Evolutionary conservation across 306 rosid species (phyloP), one percentile per base, ranked within the genome.

Genomic region (Fragaria iinumae): DNA sequence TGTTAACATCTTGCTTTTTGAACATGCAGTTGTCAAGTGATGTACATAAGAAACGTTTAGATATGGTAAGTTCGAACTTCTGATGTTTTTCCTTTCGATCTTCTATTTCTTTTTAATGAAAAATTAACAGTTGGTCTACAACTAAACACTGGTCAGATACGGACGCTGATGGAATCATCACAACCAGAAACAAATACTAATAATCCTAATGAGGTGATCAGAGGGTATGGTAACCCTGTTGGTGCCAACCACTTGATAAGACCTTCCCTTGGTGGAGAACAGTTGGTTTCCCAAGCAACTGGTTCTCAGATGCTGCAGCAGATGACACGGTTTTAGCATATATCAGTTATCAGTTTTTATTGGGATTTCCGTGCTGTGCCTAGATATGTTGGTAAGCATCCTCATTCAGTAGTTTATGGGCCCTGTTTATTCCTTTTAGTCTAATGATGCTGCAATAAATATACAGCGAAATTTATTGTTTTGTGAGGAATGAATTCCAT

Each of bases 1-100:
- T 48, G 43, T 18, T 82, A 72, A 71, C 72, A 45, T 68, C 49
- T 69, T 55, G 23, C 76, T 50, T 80, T 77, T 78, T 66, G 43
- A 79, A 84, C 78, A 64, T 87, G 86, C 96, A 91, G 99, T 79
- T 81, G 82, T 74, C 74, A 36, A 88, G 79, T 79, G 96, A 92
- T 74, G 83, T 87, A 53, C 94, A 96, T 87, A 88, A 91, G 81
- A 96, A 84, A 81, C 97, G 99, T 68, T 72, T 91, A 69, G 97
- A 96, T 78, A 57, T 86, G 83, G 99, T 96, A 83, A 85, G 92
- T 80, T 63, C 67, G 71, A 66, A 67, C 73, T 70, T 82, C 76
- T 64, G 41, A 25, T 64, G 52, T 76, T 75, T 81, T 80, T 62
- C 59, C 71, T 74, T 55, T 81, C 72, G 16, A 14, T 74, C 41